Conservation (phyloP, 1,284 basidiomycete genomes). For the Ceratobasidium sp. region DNA sequence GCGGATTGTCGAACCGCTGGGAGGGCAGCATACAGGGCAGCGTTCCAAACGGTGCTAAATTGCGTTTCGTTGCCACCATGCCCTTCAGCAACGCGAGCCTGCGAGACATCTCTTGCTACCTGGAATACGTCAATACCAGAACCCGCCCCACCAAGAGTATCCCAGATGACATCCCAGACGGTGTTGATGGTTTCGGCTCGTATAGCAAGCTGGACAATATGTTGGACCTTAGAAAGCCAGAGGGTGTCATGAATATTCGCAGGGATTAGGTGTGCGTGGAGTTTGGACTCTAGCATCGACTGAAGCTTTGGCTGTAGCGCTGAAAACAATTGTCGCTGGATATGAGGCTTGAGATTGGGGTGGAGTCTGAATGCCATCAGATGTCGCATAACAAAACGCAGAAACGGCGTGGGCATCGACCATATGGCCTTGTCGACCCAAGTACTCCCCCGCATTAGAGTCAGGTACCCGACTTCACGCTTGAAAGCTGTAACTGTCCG, state of each 20-base stretch:
- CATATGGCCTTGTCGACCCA: background rate
- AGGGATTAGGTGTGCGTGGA: background rate
- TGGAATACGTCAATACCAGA: background rate
- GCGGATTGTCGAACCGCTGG: background rate
- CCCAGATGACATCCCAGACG: background rate
- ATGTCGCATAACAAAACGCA: background rate
- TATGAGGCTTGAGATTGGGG: background rate
- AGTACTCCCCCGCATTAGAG: background rate
- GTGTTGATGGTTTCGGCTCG: background rate
- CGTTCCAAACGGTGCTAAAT: slow-evolving; percentile 11
- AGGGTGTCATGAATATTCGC: background rate
- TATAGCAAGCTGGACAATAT: background rate
- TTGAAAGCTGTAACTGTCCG: background rate
- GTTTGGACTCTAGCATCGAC: background rate
- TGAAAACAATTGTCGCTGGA: background rate
- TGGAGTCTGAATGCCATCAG: background rate
- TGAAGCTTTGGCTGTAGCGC: background rate
- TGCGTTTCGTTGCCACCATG: background rate
- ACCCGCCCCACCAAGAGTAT: background rate
- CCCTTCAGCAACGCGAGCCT: background rate
- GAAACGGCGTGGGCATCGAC: background rate
- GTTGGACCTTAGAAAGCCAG: background rate
- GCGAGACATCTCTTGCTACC: background rate
- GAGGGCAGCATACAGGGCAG: slow-evolving; percentile 1
- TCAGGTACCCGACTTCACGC: background rate